Conservation (phyloP, 1,284 basidiomycete genomes). For the Microbotryum saponariae region DNA sequence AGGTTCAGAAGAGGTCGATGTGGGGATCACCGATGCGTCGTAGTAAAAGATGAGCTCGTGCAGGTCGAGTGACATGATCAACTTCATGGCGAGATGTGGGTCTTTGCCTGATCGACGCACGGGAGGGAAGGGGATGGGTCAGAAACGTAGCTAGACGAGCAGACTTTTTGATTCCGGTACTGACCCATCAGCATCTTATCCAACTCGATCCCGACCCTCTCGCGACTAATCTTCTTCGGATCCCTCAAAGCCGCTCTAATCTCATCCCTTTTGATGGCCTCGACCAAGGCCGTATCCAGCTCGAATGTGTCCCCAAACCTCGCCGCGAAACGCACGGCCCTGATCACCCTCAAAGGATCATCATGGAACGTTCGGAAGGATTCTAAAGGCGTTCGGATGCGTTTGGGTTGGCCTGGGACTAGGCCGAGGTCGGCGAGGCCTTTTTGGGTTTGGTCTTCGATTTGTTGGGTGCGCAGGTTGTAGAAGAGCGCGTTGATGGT, state of each 20-base stretch:
- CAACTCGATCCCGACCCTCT: constrained; percentile 81
- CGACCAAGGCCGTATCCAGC: constrained; percentile 63
- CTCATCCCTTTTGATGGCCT: constrained; percentile 57
- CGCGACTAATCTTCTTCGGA: constrained; percentile 69
- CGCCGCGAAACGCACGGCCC: constrained; percentile 85
- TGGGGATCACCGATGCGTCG: constrained; percentile 60
- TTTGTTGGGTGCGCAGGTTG: constrained; percentile 77
- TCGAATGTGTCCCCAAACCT: constrained; percentile 64
- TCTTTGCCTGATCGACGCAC: constrained; percentile 52
- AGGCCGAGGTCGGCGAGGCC: constrained; percentile 80
- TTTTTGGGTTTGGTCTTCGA: constrained; percentile 84
- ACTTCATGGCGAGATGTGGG: constrained; percentile 62
- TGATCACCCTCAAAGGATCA: constrained; percentile 84
- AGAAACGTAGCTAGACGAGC: no score
- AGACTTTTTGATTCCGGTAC: constrained; percentile 7
- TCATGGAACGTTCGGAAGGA: constrained; percentile 85
- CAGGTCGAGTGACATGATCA: constrained; percentile 62
- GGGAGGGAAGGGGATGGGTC: background rate
- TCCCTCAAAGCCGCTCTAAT: constrained; percentile 63
- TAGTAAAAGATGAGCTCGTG: constrained; percentile 56
- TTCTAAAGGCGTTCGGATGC: constrained; percentile 77
- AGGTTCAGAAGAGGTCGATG: constrained; percentile 55
- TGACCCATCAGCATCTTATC: constrained; percentile 82
- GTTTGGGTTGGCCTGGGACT: constrained; percentile 8
- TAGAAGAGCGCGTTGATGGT: constrained; percentile 97